Conservation (phyloP, 208 protist species). For the Leishmania mexicana region DNA sequence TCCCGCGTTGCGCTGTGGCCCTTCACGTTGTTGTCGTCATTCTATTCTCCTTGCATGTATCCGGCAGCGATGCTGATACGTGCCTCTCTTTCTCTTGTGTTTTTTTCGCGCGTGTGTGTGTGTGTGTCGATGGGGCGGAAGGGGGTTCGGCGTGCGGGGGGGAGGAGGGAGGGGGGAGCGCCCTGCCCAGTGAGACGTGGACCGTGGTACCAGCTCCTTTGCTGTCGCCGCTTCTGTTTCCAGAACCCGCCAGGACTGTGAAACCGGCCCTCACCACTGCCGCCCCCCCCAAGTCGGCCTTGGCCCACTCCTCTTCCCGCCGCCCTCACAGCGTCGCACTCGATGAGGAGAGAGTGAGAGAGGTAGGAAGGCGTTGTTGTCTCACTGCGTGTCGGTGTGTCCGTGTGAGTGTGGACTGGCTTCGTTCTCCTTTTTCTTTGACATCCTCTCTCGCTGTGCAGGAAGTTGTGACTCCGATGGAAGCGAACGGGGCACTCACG, state of each 20-base stretch:
- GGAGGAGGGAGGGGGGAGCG: background rate
- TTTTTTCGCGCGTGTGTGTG: background rate
- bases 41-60: background rate
- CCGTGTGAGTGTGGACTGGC: background rate
- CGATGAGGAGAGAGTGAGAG: background rate
- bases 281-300: background rate
- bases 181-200: background rate
- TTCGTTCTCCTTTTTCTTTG: too few species aligned
- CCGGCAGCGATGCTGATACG: background rate
- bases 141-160: background rate
- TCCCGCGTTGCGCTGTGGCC: background rate
- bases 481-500: background rate
- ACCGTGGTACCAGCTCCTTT: background rate
- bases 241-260: background rate
- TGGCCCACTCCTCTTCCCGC: background rate
- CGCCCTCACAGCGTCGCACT: background rate
- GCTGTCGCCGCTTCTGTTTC: background rate
- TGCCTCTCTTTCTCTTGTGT: background rate
- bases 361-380: background rate
- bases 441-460: background rate
- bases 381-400: background rate
- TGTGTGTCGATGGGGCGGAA: background rate
- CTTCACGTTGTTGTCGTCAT: background rate
- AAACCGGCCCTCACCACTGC: background rate
- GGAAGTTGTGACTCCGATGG: background rate